Evolutionary conservation across 768 basidiomycete genomes (phyloP).

Genomic region (Termitomyces sp.): DNA sequence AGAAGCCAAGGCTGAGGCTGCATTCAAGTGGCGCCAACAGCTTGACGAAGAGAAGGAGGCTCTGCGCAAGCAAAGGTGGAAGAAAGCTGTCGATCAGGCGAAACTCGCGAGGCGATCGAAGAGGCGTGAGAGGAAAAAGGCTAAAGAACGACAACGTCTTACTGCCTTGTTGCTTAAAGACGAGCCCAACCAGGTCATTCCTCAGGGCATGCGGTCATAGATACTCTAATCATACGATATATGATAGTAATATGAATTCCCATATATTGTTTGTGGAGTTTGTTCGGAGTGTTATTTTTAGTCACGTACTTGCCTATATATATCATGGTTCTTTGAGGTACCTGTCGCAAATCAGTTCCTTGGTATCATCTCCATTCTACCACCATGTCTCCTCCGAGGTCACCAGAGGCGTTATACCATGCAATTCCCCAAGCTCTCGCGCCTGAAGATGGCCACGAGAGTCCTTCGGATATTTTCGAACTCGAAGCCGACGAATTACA

Average conservation of each 20-base stretch:
- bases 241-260: not conserved
- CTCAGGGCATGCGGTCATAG: conserved; percentile 21
- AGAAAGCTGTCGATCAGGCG: conserved; percentile 40
- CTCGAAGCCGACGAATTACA: conserved; percentile 26
- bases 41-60: conserved; percentile 53
- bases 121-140: conserved; percentile 46
- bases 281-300: no score
- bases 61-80: conserved; percentile 56
- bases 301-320: not conserved
- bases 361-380: not conserved
- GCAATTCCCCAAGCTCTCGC: conserved; percentile 35
- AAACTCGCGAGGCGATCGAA: conserved; percentile 52
- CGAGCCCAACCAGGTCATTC: conserved; percentile 58
- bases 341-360: not conserved
- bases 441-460: conserved; percentile 21
- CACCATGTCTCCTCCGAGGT: conserved; percentile 24
- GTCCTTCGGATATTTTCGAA: conserved; percentile 19
- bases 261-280: no score
- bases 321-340: not conserved
- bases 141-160: conserved; percentile 50
- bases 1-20: conserved; percentile 69
- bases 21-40: conserved; percentile 65
- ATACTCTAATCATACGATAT: not conserved
- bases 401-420: conserved; percentile 37
- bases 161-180: conserved; percentile 47